Evolutionary conservation across 1,284 basidiomycete genomes (phyloP), one percentile per base, ranked within the genome.

Genomic region (Trichosporon coremiiforme): DNA sequence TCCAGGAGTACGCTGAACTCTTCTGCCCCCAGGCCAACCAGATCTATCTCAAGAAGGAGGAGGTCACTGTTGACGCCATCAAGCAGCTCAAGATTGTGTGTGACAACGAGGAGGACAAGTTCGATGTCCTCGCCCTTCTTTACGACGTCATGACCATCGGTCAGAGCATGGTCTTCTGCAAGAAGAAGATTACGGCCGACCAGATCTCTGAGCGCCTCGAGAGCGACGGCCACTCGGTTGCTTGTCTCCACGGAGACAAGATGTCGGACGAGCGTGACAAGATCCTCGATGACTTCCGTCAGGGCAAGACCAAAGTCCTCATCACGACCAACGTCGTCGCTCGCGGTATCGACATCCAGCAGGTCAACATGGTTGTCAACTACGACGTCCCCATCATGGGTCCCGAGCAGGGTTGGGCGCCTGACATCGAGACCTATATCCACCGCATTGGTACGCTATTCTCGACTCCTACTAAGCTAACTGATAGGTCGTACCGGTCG

Each of bases 251-350:
- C 79, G 97, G 97, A 50, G 92, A 93, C 63, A 96, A 98, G 84
- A 91, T 95, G 75, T 90, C 91, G 13, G 75, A 86, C 1, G 94
- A 96, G 79, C 93, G 97, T 77, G 97, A 99, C 83, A 80, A 88
- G 47, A 91, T 96, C 74, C 96, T 99, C 78, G 95, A 98, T 80
- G 90, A 90, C 31, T 99, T 99, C 89, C 88, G 97, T 66, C 91
- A 97, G 77, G 97, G 97, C 70, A 91, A 91, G 80, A 94, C 94
- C 82, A 99, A 99, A 85, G 96, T 98, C 53, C 86, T 99, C 74
- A 99, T 99, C 82, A 98, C 97, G 67, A 99, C 97, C 67, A 99
- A 99, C 84, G 97, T 99, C 77, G 92, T 99, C 75, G 95, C 97
- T 9, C 90, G 97, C 45, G 97, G 97, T 63, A 99, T 99, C 85